A percentile compares a stretch with the other conserved stretches of the same genome.
These are phyloP conservation scores for Suhomyces taliae DNA, from an alignment of 1,139 yeast species.

Conservation along the genomic window DNA sequence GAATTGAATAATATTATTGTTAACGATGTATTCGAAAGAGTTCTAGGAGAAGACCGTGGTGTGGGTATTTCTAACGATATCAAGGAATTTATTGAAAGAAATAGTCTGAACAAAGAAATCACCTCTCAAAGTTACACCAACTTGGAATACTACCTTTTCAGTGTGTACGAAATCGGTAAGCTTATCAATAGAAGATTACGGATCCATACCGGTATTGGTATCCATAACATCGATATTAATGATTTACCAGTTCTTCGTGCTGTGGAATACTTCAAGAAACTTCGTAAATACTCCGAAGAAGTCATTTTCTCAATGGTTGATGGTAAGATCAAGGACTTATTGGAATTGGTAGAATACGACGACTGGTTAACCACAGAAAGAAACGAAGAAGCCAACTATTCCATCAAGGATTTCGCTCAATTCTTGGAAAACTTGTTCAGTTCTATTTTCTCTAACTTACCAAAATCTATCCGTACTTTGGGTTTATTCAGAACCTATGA, in stretches of 20 bases:
- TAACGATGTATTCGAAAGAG: slow-evolving; percentile 64
- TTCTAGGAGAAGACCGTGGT: slow-evolving; percentile 53
- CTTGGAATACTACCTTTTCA: slow-evolving; percentile 75
- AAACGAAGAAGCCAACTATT: slow-evolving; percentile 66
- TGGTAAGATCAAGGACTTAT: slow-evolving; percentile 70
- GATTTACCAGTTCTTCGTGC: slow-evolving; percentile 44
- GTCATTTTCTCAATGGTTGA: slow-evolving; percentile 81
- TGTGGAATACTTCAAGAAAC: slow-evolving; percentile 52
- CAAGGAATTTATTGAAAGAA: slow-evolving; percentile 55
- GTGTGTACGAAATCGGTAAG: slow-evolving; percentile 57
- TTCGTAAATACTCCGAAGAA: slow-evolving; percentile 76
- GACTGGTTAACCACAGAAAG: slow-evolving; percentile 58
- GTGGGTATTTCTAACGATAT: slow-evolving; percentile 68
- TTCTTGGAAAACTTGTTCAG: slow-evolving; percentile 84
- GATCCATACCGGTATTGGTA: slow-evolving; percentile 56
- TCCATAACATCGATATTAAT: slow-evolving; percentile 36
- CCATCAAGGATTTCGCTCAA: slow-evolving; percentile 82
- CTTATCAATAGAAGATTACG: slow-evolving; percentile 42
- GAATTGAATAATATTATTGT: slow-evolving; percentile 50
- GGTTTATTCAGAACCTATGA: slow-evolving; percentile 86
- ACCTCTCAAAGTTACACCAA: slow-evolving; percentile 87
- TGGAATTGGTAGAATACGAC: slow-evolving; percentile 84
- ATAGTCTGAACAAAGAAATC: slow-evolving; percentile 81
- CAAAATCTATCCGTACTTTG: slow-evolving; percentile 72
- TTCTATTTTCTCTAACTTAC: slow-evolving; percentile 82